Conservation (phyloP, 371 early-diverging fungal species). For the Mortierella sp. region DNA sequence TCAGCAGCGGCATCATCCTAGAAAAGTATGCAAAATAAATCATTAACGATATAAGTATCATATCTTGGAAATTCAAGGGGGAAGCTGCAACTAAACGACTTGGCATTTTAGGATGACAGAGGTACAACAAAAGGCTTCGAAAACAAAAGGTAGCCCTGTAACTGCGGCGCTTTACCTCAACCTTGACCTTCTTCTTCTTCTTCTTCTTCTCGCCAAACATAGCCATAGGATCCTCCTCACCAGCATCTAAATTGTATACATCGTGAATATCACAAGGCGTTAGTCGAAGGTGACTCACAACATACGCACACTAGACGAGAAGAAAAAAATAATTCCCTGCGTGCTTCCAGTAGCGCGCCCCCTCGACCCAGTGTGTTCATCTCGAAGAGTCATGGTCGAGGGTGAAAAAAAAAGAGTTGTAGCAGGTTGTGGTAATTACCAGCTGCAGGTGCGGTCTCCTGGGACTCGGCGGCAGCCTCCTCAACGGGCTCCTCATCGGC, state of each 20-base stretch:
- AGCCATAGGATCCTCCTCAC: conserved; percentile 77
- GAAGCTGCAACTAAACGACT: neutral
- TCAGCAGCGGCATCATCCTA: conserved; percentile 63
- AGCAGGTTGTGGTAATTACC: conserved; percentile 25
- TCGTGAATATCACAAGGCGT: neutral
- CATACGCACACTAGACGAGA: neutral
- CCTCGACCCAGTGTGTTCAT: neutral
- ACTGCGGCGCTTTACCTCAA: conserved; percentile 48
- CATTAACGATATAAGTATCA: neutral
- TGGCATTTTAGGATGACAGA: neutral
- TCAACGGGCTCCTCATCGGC: conserved; percentile 56
- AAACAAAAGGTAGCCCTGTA: neutral
- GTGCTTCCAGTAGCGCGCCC: neutral
- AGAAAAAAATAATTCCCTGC: neutral
- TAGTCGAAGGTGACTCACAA: neutral
- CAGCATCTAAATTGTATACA: conserved; percentile 43
- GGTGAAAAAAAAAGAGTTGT: neutral
- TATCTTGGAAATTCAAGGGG: neutral
- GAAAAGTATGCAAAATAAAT: conserved; percentile 6
- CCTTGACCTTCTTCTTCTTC: conserved; percentile 92
- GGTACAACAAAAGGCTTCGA: no score
- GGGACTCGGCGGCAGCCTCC: conserved; percentile 44
- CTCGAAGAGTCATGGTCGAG: conserved; percentile 1
- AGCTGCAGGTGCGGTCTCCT: conserved; percentile 48
- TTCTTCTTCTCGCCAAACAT: conserved; percentile 91